phyloP scores from a whole-genome alignment of 192 early-diverging fungal species.

The Coemansia sp. region DNA sequence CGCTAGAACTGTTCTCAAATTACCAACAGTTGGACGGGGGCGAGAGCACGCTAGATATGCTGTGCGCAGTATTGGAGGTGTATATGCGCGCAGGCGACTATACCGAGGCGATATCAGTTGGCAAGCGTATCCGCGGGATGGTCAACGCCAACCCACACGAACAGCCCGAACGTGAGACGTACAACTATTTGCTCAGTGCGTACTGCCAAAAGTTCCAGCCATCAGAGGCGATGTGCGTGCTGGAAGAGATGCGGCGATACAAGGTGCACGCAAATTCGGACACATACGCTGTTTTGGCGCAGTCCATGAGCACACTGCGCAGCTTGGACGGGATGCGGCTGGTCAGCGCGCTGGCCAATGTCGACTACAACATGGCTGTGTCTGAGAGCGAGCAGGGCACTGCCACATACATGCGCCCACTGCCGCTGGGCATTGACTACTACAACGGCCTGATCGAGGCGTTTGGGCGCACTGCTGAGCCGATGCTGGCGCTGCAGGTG shows the following conservation, averaged over 20 bases:
- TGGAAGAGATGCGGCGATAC: constrained; percentile 53
- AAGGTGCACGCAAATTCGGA: constrained; percentile 31
- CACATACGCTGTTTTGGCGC: constrained; percentile 36
- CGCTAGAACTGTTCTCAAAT: constrained; percentile 36
- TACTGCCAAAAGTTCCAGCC: constrained; percentile 35
- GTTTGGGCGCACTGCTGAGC: constrained; percentile 42
- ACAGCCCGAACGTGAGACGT: constrained; percentile 24
- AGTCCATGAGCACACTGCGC: constrained; percentile 39
- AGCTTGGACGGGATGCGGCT: constrained; percentile 48
- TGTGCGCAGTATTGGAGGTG: constrained; percentile 38
- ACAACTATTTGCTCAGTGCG: constrained; percentile 38
- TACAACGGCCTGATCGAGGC: constrained; percentile 53
- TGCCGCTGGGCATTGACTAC: constrained; percentile 37
- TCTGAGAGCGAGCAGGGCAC: neutral
- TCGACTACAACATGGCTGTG: constrained; percentile 51
- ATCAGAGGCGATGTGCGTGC: constrained; percentile 36
- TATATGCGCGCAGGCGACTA: constrained; percentile 47
- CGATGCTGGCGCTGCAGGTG: constrained; percentile 42
- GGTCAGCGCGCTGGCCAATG: constrained; percentile 37
- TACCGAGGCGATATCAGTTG: constrained; percentile 48
- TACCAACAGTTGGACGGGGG: constrained; percentile 24
- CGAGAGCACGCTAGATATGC: constrained; percentile 24
- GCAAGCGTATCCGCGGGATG: constrained; percentile 41
- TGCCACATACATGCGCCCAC: constrained; percentile 3
- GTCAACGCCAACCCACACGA: constrained; percentile 9